Evolutionary conservation across 1,139 yeast genomes (phyloP), one percentile per base, ranked within the genome.

Genomic region (Lodderomyces margitis): DNA sequence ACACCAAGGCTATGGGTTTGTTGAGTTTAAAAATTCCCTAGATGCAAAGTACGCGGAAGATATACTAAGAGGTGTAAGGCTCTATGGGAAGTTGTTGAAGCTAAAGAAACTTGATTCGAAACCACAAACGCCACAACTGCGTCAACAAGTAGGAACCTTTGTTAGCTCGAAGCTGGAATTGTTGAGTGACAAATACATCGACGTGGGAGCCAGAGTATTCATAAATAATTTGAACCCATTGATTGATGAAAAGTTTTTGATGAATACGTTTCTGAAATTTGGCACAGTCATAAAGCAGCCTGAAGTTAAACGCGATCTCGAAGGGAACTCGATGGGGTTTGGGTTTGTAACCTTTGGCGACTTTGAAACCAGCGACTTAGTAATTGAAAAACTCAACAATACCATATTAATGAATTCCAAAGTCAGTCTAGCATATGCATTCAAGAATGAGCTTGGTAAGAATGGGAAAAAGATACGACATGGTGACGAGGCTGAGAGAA

Each of bases 1-100:
- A 2, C 89, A 85, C 54, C 95, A 85, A 56, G 98, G 97, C 14
- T 92, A 72, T 63, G 98, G 96, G 10, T 92, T 92, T 62, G 83
- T 87, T 2, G 95, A 87, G 57, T 83, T 86, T 53, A 65, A 71
- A 41, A 68, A 73, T 9, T 65, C 66, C 2, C 68, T 62, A 17
- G 96, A 89, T 53, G 84, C 87, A 0, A 84, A 81, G 12, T 92
- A 91, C 55, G 88, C 83, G 1, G 61, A 76, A 28, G 73, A 76
- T 45, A 64, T 87, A 1, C 62, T 87, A 57, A 72, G 77, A 46
- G 87, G 87, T 2, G 69, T 85, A 2, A 64, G 80, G 36, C 62
- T 92, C 30, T 87, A 63, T 54, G 89, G 87, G 1, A 81, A 83
- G 52, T 67, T 75, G 1, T 54, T 92, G 21, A 75, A 81, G 47